A percentile compares a stretch with the other conserved stretches of the same genome.
phyloP scores from a whole-genome alignment of 1,284 basidiomycete species.

The Pholiota adiposa region DNA sequence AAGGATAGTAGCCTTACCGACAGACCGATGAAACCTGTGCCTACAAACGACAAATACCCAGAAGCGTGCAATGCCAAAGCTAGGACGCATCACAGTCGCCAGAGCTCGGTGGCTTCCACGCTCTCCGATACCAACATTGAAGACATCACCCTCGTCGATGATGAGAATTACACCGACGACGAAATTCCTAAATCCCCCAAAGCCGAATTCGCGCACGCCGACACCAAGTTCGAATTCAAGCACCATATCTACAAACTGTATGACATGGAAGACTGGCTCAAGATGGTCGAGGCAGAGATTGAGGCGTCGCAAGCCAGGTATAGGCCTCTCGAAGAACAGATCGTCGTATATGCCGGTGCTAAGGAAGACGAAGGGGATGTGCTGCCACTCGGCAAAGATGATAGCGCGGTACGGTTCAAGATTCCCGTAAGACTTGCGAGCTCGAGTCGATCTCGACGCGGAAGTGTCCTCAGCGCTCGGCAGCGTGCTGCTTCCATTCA shows the following conservation, averaged over 20 bases:
- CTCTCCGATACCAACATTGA: constrained; percentile 3
- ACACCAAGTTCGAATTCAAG: constrained; percentile 61
- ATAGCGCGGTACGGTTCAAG: constrained; percentile 33
- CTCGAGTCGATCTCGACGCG: constrained; percentile 22
- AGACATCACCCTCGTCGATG: not conserved
- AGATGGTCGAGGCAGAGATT: constrained; percentile 58
- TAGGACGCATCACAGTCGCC: constrained; percentile 23
- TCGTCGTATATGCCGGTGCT: constrained; percentile 18
- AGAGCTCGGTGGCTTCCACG: constrained; percentile 34
- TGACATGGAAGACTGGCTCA: constrained; percentile 60
- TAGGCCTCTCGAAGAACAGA: constrained; percentile 50
- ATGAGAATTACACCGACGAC: constrained; percentile 20
- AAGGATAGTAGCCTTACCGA: constrained; percentile 8
- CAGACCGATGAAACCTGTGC: constrained; percentile 17
- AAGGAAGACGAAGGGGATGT: constrained; percentile 8
- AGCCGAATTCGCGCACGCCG: constrained; percentile 42
- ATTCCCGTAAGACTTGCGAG: constrained; percentile 1
- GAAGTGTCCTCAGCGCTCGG: constrained; percentile 23
- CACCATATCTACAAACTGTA: constrained; percentile 69
- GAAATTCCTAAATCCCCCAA: constrained; percentile 33
- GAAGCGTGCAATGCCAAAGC: constrained; percentile 36
- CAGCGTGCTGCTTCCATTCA: constrained; percentile 34
- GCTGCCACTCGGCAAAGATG: constrained; percentile 15
- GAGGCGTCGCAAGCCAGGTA: constrained; percentile 56
- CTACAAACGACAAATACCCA: constrained; percentile 27